Base-by-base conservation (phyloP, 2,329 filamentous ascomycete species). In the Xylaria sp. region DNA sequence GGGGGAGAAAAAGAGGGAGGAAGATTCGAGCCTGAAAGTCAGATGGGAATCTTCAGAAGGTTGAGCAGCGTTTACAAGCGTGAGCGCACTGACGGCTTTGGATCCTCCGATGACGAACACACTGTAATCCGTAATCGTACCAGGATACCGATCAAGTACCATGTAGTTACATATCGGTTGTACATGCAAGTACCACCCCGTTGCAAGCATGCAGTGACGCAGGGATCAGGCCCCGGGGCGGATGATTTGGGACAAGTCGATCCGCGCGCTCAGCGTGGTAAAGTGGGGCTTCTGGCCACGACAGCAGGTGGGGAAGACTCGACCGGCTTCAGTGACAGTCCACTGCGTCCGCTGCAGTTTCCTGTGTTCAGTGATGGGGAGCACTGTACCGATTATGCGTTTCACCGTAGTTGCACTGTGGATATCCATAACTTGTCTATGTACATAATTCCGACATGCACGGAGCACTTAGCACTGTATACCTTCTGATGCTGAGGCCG, bases 101-200 rank as follows among this genome's bases (percentile, higher is more conserved):
- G 50, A 58, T 63, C 59, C 52, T 52, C 63, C 61, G 61, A 65
- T 65, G 63, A 65, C 63, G 63, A 65, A 63, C 60, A 55, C 34
- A 54, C 34, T n/a, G 51, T 48, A 13, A 7, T 30, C 23, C 23
- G 23, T 30, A 30, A 30, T 30, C 23, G 23, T 30, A 30, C 23
- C 23, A 30, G 23, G 23, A 30, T 30, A 30, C 23, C 46, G 13
- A 46, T n/a, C 8, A 37, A 23, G 54, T 42, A 56, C 46, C 54
- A 51, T 7, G 7, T 51, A 35, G 19, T n/a, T 10, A 51, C 49
- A n/a, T 51, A 51, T 13, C 37, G 37, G 37, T 42, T 3, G 8
- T 42, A 9, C 37, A 13, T 42, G 37, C 11, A 42, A 5, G 19
- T 44, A 52, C 42, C 23, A 55, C 58, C 52, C 59, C 54, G 51